Conservation (phyloP, 768 basidiomycete genomes). For the Leucogyrophana mollusca region DNA sequence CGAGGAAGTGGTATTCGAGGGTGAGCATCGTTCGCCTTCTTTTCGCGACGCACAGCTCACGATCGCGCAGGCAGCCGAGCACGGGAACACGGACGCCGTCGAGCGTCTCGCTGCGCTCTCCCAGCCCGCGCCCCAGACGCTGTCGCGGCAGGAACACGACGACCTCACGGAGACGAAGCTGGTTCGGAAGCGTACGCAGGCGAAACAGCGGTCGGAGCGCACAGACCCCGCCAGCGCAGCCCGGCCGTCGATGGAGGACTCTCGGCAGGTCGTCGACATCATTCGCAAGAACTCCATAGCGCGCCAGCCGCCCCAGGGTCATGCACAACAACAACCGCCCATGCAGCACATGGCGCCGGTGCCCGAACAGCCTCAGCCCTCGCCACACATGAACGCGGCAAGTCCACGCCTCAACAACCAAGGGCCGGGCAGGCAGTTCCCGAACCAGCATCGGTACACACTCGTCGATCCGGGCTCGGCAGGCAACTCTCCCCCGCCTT, state of each 20-base stretch:
- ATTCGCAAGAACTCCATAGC: conserved; percentile 50
- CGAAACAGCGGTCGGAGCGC: conserved; percentile 53
- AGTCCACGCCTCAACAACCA: conserved; percentile 4
- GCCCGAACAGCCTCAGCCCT: conserved; percentile 3
- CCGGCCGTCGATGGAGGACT: conserved; percentile 29
- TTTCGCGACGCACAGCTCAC: conserved; percentile 1
- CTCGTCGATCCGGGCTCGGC: conserved; percentile 37
- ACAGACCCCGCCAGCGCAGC: conserved; percentile 14
- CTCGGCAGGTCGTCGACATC: conserved; percentile 48
- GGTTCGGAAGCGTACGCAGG: conserved; percentile 79
- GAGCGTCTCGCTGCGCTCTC: conserved; percentile 72
- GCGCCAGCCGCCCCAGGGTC: conserved; percentile 15
- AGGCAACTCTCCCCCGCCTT: conserved; percentile 9
- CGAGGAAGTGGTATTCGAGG: conserved; percentile 76
- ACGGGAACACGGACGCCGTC: conserved; percentile 79
- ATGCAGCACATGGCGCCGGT: conserved; percentile 3
- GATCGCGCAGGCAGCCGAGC: conserved; percentile 58
- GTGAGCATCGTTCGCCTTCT: conserved; percentile 30
- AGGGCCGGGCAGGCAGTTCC: conserved; percentile 24
- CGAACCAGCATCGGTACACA: conserved; percentile 44
- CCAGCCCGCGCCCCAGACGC: conserved; percentile 54
- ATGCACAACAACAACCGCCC: conserved; percentile 13
- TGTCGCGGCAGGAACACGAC: conserved; percentile 82
- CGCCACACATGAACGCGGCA: conserved; percentile 2
- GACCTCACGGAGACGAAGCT: conserved; percentile 74